A percentile compares a stretch with the other conserved stretches of the same genome.
These are phyloP conservation scores for Fraxinus floribunda DNA, from an alignment of 305 asterid species.

Conservation along the genomic window DNA sequence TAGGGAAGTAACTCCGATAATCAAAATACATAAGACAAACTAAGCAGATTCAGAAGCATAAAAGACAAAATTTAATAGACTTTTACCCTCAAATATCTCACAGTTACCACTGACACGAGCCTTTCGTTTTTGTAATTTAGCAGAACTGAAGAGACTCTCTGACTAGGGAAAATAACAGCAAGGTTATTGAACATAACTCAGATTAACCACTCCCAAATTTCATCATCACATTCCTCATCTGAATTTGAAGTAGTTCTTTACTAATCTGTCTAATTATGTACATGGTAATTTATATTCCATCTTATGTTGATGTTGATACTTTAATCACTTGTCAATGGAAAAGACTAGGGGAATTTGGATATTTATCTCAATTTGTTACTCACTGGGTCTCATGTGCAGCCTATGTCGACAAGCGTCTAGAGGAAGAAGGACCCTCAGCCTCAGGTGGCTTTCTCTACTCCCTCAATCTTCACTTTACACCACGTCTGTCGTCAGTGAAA, in stretches of 20 bases:
- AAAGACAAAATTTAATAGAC: neutral
- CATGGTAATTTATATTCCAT: neutral
- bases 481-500: neutral
- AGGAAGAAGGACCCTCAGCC: neutral
- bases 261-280: neutral
- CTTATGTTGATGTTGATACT: neutral
- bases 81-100: neutral
- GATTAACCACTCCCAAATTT: neutral
- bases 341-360: neutral
- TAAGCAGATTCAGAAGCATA: neutral
- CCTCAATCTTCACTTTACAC: neutral
- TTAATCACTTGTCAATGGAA: neutral
- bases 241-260: neutral
- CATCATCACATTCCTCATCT: neutral
- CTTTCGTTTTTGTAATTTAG: neutral
- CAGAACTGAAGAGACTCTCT: neutral
- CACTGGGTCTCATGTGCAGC: neutral
- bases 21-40: neutral
- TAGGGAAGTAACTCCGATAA: neutral
- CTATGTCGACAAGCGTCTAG: neutral
- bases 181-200: neutral
- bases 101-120: neutral
- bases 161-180: neutral
- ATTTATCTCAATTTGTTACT: neutral
- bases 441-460: neutral